A percentile compares a stretch with the other conserved stretches of the same genome.
Evolutionary conservation across 352 stramenopile species (phyloP).

Genomic region (Porosira glacialis): DNA sequence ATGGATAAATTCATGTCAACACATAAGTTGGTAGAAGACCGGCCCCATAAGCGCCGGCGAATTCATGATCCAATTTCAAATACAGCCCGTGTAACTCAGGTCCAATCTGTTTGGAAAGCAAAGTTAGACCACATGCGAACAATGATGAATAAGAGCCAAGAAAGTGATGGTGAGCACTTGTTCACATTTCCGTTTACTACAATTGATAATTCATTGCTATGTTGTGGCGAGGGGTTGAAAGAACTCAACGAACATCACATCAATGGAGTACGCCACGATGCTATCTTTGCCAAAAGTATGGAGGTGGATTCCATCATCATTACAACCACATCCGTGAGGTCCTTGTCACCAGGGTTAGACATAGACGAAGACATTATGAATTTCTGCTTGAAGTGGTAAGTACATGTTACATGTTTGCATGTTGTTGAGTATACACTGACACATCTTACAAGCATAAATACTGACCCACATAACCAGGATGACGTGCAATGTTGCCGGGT

Average conservation of each 20-base stretch:
- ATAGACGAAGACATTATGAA: conserved; percentile 1
- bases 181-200: conserved; percentile 2
- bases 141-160: not conserved
- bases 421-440: not conserved
- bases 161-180: not conserved
- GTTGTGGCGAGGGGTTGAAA: not conserved
- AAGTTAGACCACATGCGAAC: not conserved
- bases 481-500: not conserved
- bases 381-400: conserved; percentile 3
- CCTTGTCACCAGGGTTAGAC: not conserved
- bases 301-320: not conserved
- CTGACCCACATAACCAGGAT: not conserved
- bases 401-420: not conserved
- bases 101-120: conserved; percentile 5
- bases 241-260: not conserved
- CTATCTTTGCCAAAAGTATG: not conserved
- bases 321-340: not conserved
- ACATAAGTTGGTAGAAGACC: too few relatives aligned
- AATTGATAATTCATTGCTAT: not conserved
- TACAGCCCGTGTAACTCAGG: not conserved
- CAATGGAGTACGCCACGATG: not conserved
- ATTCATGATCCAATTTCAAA: too few relatives aligned
- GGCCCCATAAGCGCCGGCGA: too few relatives aligned
- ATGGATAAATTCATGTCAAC: too few relatives aligned
- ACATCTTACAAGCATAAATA: not conserved